phyloP scores from a whole-genome alignment of 169 alveolate species.

The Cryptosporidium sp. region DNA sequence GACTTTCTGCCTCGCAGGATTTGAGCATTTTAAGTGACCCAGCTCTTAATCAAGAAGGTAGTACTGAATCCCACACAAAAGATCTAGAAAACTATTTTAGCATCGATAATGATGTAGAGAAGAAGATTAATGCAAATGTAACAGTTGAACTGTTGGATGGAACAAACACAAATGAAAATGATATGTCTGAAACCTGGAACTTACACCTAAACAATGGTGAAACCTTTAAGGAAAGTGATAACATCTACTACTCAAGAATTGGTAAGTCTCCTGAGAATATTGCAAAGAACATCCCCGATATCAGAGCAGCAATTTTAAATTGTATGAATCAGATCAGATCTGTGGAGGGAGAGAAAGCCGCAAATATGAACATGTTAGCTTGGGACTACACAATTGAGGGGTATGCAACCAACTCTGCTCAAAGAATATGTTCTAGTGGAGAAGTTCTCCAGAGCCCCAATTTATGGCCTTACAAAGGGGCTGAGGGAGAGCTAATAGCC shows the following conservation, averaged over 20 bases:
- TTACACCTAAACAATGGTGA: conserved; percentile 31
- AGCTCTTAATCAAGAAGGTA: not conserved
- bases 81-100: conserved; percentile 3
- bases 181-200: conserved; percentile 51
- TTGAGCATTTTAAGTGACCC: conserved; percentile 12
- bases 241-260: not conserved
- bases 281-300: conserved; percentile 62
- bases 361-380: conserved; percentile 71
- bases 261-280: conserved; percentile 25
- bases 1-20: conserved; percentile 11
- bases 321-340: conserved; percentile 63
- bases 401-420: conserved; percentile 63
- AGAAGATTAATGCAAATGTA: conserved; percentile 2
- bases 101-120: not conserved
- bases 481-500: conserved; percentile 61
- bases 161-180: not conserved
- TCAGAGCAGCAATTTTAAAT: conserved; percentile 44
- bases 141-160: conserved; percentile 24
- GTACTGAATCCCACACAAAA: not conserved
- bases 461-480: conserved; percentile 67
- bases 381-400: conserved; percentile 76
- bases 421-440: conserved; percentile 51
- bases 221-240: conserved; percentile 29
- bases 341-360: conserved; percentile 72
- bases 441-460: conserved; percentile 50